Evolutionary conservation across 1,284 basidiomycete genomes (phyloP).

Genomic region (Entoloma clypeatum): DNA sequence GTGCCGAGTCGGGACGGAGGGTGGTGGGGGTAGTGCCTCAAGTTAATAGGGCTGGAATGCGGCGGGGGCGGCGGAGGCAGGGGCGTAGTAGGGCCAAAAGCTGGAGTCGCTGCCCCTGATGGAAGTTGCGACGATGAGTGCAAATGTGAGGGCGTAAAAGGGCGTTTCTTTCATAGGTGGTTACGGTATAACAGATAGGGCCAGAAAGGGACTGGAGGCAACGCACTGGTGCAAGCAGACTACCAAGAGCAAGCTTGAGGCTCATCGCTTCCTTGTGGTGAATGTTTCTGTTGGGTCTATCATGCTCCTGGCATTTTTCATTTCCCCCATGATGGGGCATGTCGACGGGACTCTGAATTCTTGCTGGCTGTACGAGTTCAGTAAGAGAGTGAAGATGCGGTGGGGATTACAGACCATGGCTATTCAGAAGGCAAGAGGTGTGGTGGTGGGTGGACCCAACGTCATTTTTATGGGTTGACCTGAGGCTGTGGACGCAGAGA

Average conservation of each 20-base stretch:
- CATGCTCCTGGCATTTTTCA: constrained; percentile 24
- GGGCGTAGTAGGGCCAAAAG: constrained; percentile 22
- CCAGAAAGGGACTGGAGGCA: constrained; percentile 7
- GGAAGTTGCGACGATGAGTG: constrained; percentile 40
- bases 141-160: constrained; percentile 32
- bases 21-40: constrained; percentile 25
- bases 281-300: constrained; percentile 23
- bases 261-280: constrained; percentile 44
- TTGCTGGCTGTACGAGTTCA: constrained; percentile 26
- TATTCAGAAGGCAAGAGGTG: neutral
- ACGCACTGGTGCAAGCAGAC: constrained; percentile 46
- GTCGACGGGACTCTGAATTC: constrained; percentile 30
- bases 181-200: constrained; percentile 16
- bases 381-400: no score
- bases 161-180: constrained; percentile 37
- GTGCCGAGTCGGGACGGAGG: constrained; percentile 22
- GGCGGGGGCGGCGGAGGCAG: constrained; percentile 28
- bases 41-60: constrained; percentile 17
- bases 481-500: no score
- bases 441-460: no score
- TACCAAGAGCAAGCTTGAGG: constrained; percentile 44
- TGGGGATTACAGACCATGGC: neutral
- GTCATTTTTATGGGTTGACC: no score
- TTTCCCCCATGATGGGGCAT: constrained; percentile 16
- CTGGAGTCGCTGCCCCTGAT: constrained; percentile 37